These are phyloP conservation scores for Lecanoromycetidae sp. DNA, from an alignment of 2,329 filamentous ascomycete genomes.

Conservation along the genomic window DNA sequence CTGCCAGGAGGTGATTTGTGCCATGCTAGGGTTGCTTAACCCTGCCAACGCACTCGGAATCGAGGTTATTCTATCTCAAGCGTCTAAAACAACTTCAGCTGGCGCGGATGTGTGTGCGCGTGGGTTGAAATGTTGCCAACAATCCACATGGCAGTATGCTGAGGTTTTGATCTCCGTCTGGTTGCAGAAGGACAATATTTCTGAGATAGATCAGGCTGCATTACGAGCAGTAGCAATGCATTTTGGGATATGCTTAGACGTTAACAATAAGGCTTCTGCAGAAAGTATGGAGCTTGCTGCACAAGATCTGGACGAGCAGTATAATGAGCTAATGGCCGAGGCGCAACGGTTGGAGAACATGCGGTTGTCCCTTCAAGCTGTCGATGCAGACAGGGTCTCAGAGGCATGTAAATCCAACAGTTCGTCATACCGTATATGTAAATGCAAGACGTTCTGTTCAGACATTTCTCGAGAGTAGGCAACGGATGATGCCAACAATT, in stretches of 20 bases:
- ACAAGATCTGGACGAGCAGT: neutral
- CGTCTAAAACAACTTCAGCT: neutral
- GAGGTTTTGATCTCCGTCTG: neutral
- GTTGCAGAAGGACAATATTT: neutral
- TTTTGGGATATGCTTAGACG: neutral
- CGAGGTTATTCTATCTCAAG: neutral
- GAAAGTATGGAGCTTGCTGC: neutral
- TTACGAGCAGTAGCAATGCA: neutral
- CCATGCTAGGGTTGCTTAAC: neutral
- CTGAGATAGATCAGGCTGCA: neutral
- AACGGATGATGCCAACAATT: too few species aligned
- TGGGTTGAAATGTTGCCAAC: neutral
- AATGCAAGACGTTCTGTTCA: too few species aligned
- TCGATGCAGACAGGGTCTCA: neutral
- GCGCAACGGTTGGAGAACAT: neutral
- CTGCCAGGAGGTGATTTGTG: neutral
- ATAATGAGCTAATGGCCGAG: neutral
- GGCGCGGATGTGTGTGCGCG: neutral
- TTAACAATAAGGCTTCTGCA: neutral
- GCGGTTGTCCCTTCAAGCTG: neutral
- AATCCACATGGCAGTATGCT: neutral
- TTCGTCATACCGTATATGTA: too few species aligned
- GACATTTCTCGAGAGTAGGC: too few species aligned
- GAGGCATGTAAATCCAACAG: too few species aligned
- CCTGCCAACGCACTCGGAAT: neutral